phyloP scores from a whole-genome alignment of 441 rosid genomes.

The Erodium texanum region DNA sequence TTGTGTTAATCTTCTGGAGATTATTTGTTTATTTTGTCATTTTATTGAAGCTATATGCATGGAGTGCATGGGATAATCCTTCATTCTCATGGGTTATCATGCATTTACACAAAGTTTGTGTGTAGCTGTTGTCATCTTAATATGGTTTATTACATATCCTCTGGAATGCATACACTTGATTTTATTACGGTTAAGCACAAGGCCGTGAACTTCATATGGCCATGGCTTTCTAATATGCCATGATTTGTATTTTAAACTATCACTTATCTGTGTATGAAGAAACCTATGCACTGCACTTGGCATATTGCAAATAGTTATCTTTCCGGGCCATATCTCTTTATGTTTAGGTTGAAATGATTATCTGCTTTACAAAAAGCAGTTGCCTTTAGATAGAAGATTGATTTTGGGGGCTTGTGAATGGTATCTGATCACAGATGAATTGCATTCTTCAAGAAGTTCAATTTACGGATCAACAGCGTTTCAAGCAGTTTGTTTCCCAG shows the following conservation, averaged over 20 bases:
- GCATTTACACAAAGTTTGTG: not conserved
- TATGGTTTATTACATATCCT: constrained; percentile 6
- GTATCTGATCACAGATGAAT: constrained; percentile 40
- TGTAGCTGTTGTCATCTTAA: not conserved
- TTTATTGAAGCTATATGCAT: not conserved
- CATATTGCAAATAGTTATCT: not conserved
- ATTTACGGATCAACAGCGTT: constrained; percentile 89
- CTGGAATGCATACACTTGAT: not conserved
- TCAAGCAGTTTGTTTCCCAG: constrained; percentile 90
- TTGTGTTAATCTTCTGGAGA: not conserved
- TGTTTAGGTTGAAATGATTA: constrained; percentile 2
- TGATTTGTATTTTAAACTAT: not conserved
- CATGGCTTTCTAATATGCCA: not conserved
- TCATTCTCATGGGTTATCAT: not conserved
- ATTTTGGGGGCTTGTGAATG: constrained; percentile 12
- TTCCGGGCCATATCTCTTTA: not conserved
- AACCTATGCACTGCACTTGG: not conserved
- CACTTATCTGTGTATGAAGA: not conserved
- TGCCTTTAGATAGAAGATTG: not conserved
- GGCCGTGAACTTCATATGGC: not conserved
- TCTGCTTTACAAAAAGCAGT: not conserved
- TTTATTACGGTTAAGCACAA: too few species aligned
- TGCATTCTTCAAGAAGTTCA: constrained; percentile 85
- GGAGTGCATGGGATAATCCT: not conserved
- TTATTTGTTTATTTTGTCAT: constrained; percentile 7